phyloP scores from a whole-genome alignment of 352 stramenopile genomes.

The Globisporangium parvum region DNA sequence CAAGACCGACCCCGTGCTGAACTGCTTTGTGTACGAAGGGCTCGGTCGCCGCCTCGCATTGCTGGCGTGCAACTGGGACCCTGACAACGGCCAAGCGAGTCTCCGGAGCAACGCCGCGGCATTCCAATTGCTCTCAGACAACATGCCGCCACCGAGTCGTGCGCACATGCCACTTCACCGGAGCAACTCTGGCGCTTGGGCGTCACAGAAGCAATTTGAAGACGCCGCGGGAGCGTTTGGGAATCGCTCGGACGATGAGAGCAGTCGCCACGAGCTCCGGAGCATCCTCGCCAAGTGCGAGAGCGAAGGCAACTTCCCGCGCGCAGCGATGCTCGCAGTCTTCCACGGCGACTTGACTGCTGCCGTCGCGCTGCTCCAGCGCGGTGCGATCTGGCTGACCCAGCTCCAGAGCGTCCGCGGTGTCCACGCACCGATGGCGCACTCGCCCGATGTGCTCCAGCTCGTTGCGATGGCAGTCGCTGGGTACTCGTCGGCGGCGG shows the following conservation, averaged over 20 bases:
- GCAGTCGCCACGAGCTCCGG: constrained; percentile 43
- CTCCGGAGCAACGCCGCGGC: constrained; percentile 1
- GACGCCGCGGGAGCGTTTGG: constrained; percentile 25
- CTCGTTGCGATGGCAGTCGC: constrained; percentile 87
- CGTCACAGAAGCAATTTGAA: constrained; percentile 51
- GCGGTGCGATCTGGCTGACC: constrained; percentile 55
- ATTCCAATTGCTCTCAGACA: constrained; percentile 1
- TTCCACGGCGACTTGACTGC: constrained; percentile 78
- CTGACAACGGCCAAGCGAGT: constrained; percentile 49
- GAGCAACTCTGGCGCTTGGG: constrained; percentile 65
- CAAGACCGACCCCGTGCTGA: constrained; percentile 60
- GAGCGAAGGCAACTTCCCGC: constrained; percentile 53
- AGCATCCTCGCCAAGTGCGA: constrained; percentile 60
- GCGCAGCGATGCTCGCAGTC: constrained; percentile 65
- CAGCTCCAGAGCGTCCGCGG: constrained; percentile 37
- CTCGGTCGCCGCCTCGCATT: constrained; percentile 58
- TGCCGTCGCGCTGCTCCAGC: constrained; percentile 65
- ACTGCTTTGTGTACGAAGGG: constrained; percentile 71
- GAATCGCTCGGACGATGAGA: constrained; percentile 49
- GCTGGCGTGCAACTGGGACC: constrained; percentile 81
- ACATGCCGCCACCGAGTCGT: constrained; percentile 4
- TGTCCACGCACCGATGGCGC: constrained; percentile 20
- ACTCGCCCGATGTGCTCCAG: constrained; percentile 73
- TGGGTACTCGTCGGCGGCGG: constrained; percentile 58
- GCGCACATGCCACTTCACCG: constrained; percentile 34